These are phyloP conservation scores for Beta macrorhiza DNA, from an alignment of 179 eudicot species.

Conservation along the genomic window DNA sequence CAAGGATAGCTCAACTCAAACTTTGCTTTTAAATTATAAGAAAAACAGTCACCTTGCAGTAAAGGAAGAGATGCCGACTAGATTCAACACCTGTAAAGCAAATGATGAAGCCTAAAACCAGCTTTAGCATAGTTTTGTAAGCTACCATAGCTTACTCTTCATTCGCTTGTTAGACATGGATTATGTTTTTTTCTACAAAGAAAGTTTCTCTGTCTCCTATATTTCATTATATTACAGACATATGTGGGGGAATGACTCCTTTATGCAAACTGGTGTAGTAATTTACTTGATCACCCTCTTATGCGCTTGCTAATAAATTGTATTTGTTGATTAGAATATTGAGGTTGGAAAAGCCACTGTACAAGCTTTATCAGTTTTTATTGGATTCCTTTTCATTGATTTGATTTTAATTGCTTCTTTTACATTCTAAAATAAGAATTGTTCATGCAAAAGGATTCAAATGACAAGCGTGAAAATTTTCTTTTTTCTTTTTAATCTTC, in stretches of 20 bases:
- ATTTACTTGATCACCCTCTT: neutral
- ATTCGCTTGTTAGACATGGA: neutral
- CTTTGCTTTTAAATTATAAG: neutral
- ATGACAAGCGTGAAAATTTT: no score
- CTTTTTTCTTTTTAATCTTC: neutral
- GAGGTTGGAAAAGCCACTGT: neutral
- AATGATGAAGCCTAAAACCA: neutral
- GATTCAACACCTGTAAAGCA: neutral
- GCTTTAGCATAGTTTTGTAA: neutral
- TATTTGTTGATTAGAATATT: neutral
- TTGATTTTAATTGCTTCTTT: neutral
- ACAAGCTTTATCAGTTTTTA: neutral
- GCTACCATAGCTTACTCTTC: neutral
- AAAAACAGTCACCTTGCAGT: neutral
- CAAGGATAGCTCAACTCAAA: neutral
- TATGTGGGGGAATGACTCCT: neutral
- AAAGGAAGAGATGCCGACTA: neutral
- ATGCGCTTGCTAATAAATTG: neutral
- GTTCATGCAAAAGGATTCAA: no score
- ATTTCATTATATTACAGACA: neutral
- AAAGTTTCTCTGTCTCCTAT: neutral
- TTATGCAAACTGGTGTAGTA: neutral
- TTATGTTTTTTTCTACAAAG: neutral
- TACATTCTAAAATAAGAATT: neutral
- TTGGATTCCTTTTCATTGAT: neutral